A percentile compares a stretch with the other conserved stretches of the same genome.
phyloP scores from a whole-genome alignment of 305 asterid species.

The Caryopteris hybrid region DNA sequence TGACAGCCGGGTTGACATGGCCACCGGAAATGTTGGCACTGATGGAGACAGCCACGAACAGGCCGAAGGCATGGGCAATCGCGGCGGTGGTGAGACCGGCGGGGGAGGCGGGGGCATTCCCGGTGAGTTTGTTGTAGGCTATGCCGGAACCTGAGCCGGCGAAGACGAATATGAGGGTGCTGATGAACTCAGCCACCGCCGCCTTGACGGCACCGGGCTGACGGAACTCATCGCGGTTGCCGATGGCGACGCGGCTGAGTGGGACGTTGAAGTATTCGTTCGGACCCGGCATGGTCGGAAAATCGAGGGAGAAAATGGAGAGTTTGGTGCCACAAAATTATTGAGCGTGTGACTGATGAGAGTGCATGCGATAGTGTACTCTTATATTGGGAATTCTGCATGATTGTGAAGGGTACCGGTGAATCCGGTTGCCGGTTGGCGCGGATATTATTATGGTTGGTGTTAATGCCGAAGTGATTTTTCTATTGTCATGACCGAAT shows the following conservation, averaged over 20 bases:
- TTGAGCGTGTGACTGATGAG: not conserved
- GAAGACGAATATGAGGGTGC: constrained; percentile 47
- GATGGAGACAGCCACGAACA: constrained; percentile 47
- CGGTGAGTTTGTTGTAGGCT: constrained; percentile 41
- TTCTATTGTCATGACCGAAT: not conserved
- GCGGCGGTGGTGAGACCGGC: constrained; percentile 41
- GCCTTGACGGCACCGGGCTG: constrained; percentile 50
- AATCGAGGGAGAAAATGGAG: not conserved
- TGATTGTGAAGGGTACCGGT: constrained; percentile 17
- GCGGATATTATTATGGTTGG: not conserved
- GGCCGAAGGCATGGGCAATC: constrained; percentile 42
- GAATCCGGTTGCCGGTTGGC: constrained; percentile 25
- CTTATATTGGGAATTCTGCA: constrained; percentile 20
- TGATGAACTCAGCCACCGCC: constrained; percentile 51
- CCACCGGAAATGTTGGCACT: constrained; percentile 58
- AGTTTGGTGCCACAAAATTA: too few relatives aligned
- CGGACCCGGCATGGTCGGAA: constrained; percentile 36
- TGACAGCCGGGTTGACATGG: constrained; percentile 58
- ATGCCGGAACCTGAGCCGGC: constrained; percentile 55
- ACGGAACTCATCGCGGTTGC: constrained; percentile 32
- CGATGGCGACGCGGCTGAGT: constrained; percentile 40
- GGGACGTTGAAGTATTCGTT: constrained; percentile 45
- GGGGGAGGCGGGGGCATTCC: constrained; percentile 26
- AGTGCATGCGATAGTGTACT: constrained; percentile 19
- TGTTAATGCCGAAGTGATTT: not conserved